A percentile compares a stretch with the other conserved stretches of the same genome.
Conservation (phyloP, 129 eudicot species). For the Erigeron canadensis region DNA sequence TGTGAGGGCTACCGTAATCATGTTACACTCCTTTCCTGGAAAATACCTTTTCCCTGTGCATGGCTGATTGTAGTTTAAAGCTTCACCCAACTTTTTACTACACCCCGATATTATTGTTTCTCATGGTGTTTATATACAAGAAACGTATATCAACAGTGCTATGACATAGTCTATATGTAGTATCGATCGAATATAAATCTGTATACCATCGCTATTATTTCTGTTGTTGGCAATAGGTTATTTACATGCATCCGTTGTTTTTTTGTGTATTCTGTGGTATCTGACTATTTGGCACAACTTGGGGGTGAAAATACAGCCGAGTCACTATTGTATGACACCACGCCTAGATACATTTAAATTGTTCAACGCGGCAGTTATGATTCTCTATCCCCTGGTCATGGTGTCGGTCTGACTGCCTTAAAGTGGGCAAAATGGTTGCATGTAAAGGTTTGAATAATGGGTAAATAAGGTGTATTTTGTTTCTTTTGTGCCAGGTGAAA, state of each 20-base stretch:
- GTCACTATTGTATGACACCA: not conserved
- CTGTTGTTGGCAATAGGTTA: not conserved
- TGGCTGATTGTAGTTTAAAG: conserved; percentile 13
- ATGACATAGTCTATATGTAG: conserved; percentile 3
- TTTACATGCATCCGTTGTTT: not conserved
- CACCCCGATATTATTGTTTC: conserved; percentile 9
- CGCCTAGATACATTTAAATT: not conserved
- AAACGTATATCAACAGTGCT: conserved; percentile 21
- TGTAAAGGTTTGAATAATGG: not conserved
- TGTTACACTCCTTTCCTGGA: conserved; percentile 8
- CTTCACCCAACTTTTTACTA: not conserved
- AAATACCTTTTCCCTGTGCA: conserved; percentile 9
- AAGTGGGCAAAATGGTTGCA: not conserved
- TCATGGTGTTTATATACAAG: conserved; percentile 16
- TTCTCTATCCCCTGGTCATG: not conserved
- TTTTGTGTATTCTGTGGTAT: not conserved
- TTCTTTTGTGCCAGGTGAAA: too few species aligned
- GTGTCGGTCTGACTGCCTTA: not conserved
- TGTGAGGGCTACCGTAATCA: not conserved
- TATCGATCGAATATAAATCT: conserved; percentile 6
- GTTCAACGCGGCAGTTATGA: not conserved
- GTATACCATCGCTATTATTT: conserved; percentile 5
- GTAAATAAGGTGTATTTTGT: not conserved
- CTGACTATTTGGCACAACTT: not conserved
- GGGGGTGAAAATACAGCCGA: not conserved